Conservation (phyloP, 495 filamentous ascomycete genomes). For the Talaromyces adpressus region DNA sequence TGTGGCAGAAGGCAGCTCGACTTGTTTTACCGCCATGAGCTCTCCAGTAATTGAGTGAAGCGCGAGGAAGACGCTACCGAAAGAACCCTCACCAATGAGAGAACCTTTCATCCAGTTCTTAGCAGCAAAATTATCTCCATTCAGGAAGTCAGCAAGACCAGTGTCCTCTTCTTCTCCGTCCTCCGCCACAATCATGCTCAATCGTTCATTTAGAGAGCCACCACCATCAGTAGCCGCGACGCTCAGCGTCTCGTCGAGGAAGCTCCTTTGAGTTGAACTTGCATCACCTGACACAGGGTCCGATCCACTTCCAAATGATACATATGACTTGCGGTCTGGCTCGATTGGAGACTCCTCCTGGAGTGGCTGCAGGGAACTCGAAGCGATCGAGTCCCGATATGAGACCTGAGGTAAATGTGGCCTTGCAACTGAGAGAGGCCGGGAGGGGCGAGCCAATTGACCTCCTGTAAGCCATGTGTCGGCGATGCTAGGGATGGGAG, state of each 20-base stretch:
- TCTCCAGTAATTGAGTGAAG: slow-evolving; percentile 97
- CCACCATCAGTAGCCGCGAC: slow-evolving; percentile 55
- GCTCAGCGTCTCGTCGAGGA: slow-evolving; percentile 76
- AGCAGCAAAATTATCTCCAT: slow-evolving; percentile 88
- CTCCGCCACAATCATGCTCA: slow-evolving; percentile 54
- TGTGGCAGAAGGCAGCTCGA: slow-evolving; percentile 79
- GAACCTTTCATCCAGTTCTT: slow-evolving; percentile 99
- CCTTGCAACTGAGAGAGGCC: slow-evolving; percentile 57
- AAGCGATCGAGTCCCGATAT: slow-evolving; percentile 81
- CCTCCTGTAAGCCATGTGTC: slow-evolving; percentile 75
- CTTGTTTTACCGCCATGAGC: slow-evolving; percentile 97
- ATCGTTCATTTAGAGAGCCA: slow-evolving; percentile 61
- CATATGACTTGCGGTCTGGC: slow-evolving; percentile 90
- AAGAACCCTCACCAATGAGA: slow-evolving; percentile 92
- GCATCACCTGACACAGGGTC: slow-evolving; percentile 71
- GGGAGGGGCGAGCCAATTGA: slow-evolving; percentile 34
- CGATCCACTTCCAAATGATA: slow-evolving; percentile 84
- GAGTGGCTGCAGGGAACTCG: slow-evolving; percentile 77
- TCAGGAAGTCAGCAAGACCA: slow-evolving; percentile 73
- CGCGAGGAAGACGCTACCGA: slow-evolving; percentile 93
- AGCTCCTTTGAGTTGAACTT: slow-evolving; percentile 59
- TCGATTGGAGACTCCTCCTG: slow-evolving; percentile 90
- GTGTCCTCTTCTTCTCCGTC: slow-evolving; percentile 85
- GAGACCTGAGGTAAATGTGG: slow-evolving; percentile 50
- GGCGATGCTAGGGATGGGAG: slow-evolving; percentile 93